Percentiles rank a stretch among this genome's conserved stretches.
Evolutionary conservation across 1,284 basidiomycete genomes (phyloP).

Genomic region (Fistulinella cinereoalba): DNA sequence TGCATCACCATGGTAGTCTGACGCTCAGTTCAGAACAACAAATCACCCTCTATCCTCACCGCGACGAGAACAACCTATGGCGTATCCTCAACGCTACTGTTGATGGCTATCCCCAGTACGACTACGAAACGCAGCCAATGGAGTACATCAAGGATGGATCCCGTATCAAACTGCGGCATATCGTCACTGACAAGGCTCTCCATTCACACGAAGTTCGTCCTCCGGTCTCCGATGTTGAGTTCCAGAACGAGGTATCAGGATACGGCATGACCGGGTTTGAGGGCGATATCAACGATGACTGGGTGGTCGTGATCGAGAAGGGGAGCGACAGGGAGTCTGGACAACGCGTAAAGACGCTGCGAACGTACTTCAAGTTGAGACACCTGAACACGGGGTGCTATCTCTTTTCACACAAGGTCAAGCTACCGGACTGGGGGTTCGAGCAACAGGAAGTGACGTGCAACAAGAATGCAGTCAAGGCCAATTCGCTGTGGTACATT

Average conservation of each 20-base stretch:
- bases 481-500: slow-evolving; percentile 93
- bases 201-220: slow-evolving; percentile 95
- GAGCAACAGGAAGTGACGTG: slow-evolving; percentile 99
- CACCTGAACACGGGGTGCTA: slow-evolving; percentile 93
- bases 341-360: slow-evolving; percentile 75
- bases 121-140: slow-evolving; percentile 59
- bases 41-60: slow-evolving; percentile 95
- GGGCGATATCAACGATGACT: slow-evolving; percentile 95
- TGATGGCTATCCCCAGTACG: slow-evolving; percentile 47
- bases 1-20: not conserved
- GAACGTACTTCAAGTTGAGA: slow-evolving; percentile 81
- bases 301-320: slow-evolving; percentile 85
- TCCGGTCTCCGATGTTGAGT: slow-evolving; percentile 97
- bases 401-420: slow-evolving; percentile 96
- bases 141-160: slow-evolving; percentile 64
- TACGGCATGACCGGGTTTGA: slow-evolving; percentile 88
- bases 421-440: slow-evolving; percentile 95
- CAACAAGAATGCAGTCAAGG: slow-evolving; percentile 91
- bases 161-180: slow-evolving; percentile 84
- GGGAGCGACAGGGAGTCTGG: slow-evolving; percentile 67
- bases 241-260: slow-evolving; percentile 97
- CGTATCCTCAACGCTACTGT: slow-evolving; percentile 70
- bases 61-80: slow-evolving; percentile 92
- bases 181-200: slow-evolving; percentile 78
- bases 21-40: slow-evolving; percentile 76